Evolutionary conservation across 139 green algal genomes (phyloP).

Genomic region (Coelastrella sp.): DNA sequence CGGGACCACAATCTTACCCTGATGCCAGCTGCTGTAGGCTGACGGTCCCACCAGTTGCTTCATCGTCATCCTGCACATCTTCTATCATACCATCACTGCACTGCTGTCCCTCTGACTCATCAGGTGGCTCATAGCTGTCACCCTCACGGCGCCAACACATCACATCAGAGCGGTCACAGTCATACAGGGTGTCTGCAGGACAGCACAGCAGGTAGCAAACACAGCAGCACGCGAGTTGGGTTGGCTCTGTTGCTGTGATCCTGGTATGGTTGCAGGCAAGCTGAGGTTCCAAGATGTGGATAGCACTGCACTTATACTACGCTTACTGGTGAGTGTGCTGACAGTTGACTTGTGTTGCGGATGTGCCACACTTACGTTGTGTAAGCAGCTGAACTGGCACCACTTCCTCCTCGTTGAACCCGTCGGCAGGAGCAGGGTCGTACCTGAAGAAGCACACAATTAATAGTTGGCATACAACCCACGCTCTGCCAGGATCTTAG

Average conservation of each 20-base stretch:
- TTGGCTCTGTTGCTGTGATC: too few species aligned
- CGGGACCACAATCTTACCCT: too few species aligned
- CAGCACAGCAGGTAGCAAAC: too few species aligned
- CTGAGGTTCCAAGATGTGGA: too few species aligned
- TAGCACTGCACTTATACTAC: too few species aligned
- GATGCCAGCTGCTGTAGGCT: neutral
- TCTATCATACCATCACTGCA: neutral
- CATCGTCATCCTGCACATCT: neutral
- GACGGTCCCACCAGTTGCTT: neutral
- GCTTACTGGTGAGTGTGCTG: too few species aligned
- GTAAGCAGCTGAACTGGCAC: constrained; percentile 19
- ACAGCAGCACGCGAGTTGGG: too few species aligned
- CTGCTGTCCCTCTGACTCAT: too few species aligned
- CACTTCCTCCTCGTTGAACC: neutral
- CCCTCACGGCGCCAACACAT: constrained; percentile 39
- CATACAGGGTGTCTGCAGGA: constrained; percentile 30
- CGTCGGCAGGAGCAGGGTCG: neutral
- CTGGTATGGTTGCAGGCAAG: too few species aligned
- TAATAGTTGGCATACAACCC: too few species aligned
- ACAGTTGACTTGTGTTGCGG: too few species aligned
- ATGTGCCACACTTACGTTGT: neutral
- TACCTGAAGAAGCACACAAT: neutral
- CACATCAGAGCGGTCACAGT: neutral
- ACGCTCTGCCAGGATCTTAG: too few species aligned
- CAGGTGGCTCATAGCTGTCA: constrained; percentile 35